Evolutionary conservation across 1,139 yeast genomes (phyloP).

Genomic region (Pichia norvegensis): DNA sequence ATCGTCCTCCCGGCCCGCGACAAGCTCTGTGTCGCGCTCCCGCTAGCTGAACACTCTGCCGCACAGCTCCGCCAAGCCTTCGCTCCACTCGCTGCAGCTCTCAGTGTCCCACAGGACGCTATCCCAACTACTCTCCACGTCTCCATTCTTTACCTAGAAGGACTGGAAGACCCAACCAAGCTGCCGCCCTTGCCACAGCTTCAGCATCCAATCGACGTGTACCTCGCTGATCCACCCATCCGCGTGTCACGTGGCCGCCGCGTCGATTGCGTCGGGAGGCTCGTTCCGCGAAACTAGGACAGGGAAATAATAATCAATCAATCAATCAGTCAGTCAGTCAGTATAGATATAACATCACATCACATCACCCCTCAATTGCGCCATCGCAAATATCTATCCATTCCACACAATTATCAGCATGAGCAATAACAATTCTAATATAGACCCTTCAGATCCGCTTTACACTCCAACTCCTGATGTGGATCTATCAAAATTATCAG

Average conservation of each 20-base stretch:
- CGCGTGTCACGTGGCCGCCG: neutral
- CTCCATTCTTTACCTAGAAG: neutral
- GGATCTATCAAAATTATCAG: conserved; percentile 52
- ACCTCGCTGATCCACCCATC: neutral
- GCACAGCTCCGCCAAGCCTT: neutral
- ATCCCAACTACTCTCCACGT: neutral
- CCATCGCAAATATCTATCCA: neutral
- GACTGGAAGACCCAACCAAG: neutral
- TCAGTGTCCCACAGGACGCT: neutral
- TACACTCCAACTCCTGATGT: conserved; percentile 24
- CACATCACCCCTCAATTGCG: neutral
- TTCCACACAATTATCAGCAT: neutral
- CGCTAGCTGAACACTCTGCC: neutral
- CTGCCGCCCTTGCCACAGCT: neutral
- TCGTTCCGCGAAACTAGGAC: neutral
- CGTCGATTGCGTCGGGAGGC: neutral
- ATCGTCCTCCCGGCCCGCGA: neutral
- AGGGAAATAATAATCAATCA: neutral
- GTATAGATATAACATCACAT: neutral
- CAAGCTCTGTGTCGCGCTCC: neutral
- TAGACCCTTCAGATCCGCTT: conserved; percentile 25
- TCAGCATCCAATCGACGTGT: neutral
- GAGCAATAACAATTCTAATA: neutral
- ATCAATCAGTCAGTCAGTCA: neutral
- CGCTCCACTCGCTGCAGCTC: neutral